Evolutionary conservation across 164 flowering plant species (phyloP).

Genomic region (Tetrastigma voinierianum): DNA sequence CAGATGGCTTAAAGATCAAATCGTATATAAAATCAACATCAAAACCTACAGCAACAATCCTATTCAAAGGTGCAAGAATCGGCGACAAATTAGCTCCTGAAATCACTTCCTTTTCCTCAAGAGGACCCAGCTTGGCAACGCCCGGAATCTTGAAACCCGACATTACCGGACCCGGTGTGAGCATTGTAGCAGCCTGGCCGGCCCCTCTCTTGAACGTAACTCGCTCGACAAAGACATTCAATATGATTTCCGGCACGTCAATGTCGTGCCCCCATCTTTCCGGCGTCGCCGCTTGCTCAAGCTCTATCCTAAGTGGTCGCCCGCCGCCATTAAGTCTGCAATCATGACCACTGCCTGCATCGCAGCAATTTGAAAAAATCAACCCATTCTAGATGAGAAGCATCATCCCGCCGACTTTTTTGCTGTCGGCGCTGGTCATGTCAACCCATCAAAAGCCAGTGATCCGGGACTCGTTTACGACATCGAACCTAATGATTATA

Average conservation of each 20-base stretch:
- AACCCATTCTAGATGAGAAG: conserved; percentile 34
- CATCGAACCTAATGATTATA: conserved; percentile 42
- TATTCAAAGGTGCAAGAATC: conserved; percentile 44
- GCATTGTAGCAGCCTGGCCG: conserved; percentile 62
- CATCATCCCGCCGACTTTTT: conserved; percentile 30
- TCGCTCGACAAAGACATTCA: conserved; percentile 20
- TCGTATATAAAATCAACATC: conserved; percentile 42
- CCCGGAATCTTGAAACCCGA: conserved; percentile 62
- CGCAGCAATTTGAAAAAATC: conserved; percentile 21
- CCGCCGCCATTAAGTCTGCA: conserved; percentile 56
- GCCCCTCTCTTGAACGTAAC: conserved; percentile 20
- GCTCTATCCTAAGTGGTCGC: conserved; percentile 60
- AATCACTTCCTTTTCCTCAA: conserved; percentile 46
- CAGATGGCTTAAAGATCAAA: conserved; percentile 31
- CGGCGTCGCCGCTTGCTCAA: conserved; percentile 56
- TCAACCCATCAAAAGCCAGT: conserved; percentile 44
- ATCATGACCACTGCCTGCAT: conserved; percentile 58
- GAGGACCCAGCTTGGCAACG: conserved; percentile 46
- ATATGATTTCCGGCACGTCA: conserved; percentile 55
- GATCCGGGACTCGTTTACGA: conserved; percentile 65
- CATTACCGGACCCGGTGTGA: conserved; percentile 55
- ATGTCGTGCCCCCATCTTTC: conserved; percentile 63
- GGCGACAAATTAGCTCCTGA: conserved; percentile 34
- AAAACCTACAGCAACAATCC: conserved; percentile 32
- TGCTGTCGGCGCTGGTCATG: conserved; percentile 56